These are phyloP conservation scores for Solioccasus polychromus DNA, from an alignment of 768 basidiomycete genomes.

Conservation along the genomic window DNA sequence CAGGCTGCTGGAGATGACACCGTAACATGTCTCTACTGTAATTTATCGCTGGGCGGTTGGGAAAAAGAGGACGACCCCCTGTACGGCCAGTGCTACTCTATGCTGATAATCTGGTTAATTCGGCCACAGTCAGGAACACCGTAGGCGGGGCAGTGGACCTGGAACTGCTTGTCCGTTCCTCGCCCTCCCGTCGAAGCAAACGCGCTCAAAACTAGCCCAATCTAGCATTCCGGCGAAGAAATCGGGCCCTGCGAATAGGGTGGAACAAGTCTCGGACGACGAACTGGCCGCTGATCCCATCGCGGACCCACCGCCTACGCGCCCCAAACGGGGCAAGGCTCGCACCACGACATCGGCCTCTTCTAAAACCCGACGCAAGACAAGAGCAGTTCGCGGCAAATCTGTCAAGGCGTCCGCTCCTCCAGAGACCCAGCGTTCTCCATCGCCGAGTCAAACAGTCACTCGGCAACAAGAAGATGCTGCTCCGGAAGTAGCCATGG, in stretches of 20 bases:
- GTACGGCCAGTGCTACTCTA: constrained; percentile 43
- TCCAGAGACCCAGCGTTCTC: constrained; percentile 11
- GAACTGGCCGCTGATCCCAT: constrained; percentile 11
- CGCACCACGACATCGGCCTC: constrained; percentile 22
- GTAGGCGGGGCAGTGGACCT: constrained; percentile 56
- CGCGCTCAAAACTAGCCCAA: constrained; percentile 31
- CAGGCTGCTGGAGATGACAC: constrained; percentile 69
- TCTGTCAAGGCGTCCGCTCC: constrained; percentile 18
- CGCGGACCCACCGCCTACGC: constrained; percentile 11
- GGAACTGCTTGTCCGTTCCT: constrained; percentile 45
- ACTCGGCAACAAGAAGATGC: not conserved
- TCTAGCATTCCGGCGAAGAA: constrained; percentile 33
- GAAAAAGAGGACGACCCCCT: constrained; percentile 81
- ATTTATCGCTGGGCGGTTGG: constrained; percentile 80
- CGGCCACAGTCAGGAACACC: constrained; percentile 64
- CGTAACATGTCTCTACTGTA: constrained; percentile 84
- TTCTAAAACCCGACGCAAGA: constrained; percentile 26
- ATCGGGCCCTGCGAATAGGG: not conserved
- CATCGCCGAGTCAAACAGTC: constrained; percentile 7
- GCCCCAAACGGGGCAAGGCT: constrained; percentile 17
- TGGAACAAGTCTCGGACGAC: constrained; percentile 25
- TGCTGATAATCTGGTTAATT: constrained; percentile 5
- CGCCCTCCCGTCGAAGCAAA: constrained; percentile 27
- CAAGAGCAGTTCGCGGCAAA: constrained; percentile 19
- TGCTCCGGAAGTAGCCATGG: not conserved